Evolutionary conservation across 2,329 filamentous ascomycete species (phyloP).

Genomic region (Ophiostoma ips): DNA sequence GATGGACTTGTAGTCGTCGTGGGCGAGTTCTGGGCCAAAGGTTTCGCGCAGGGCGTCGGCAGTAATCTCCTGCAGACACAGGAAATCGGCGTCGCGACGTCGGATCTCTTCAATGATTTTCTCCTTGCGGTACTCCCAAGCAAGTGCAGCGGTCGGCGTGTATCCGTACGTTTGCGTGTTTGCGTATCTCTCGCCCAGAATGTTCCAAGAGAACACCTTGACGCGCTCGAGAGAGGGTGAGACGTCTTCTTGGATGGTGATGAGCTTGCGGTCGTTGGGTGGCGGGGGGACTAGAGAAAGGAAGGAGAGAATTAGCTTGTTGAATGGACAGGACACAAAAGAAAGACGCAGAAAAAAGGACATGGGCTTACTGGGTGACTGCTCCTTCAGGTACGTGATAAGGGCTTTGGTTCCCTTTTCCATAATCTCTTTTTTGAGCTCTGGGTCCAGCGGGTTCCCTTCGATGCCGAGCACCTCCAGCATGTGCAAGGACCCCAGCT

Average conservation of each 20-base stretch:
- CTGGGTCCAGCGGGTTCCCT: constrained; percentile 70
- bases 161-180: constrained; percentile 80
- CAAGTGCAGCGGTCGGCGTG: constrained; percentile 64
- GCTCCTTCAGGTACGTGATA: constrained; percentile 70
- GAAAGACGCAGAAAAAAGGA: background rate
- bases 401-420: constrained; percentile 78
- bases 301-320: background rate
- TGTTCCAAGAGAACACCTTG: constrained; percentile 87
- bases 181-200: constrained; percentile 85
- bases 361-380: constrained; percentile 60
- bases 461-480: constrained; percentile 84
- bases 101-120: constrained; percentile 74
- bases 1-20: constrained; percentile 83
- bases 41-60: constrained; percentile 84
- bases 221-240: constrained; percentile 52
- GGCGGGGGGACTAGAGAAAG: constrained; percentile 52
- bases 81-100: constrained; percentile 68
- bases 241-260: constrained; percentile 60
- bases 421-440: constrained; percentile 68
- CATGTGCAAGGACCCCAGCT: constrained; percentile 78
- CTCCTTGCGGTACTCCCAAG: constrained; percentile 76
- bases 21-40: constrained; percentile 74
- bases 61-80: constrained; percentile 89
- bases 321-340: background rate
- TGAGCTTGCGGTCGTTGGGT: constrained; percentile 61